Evolutionary conservation across 163 green algal genomes (phyloP).

Genomic region (Smithsoniella earleae): DNA sequence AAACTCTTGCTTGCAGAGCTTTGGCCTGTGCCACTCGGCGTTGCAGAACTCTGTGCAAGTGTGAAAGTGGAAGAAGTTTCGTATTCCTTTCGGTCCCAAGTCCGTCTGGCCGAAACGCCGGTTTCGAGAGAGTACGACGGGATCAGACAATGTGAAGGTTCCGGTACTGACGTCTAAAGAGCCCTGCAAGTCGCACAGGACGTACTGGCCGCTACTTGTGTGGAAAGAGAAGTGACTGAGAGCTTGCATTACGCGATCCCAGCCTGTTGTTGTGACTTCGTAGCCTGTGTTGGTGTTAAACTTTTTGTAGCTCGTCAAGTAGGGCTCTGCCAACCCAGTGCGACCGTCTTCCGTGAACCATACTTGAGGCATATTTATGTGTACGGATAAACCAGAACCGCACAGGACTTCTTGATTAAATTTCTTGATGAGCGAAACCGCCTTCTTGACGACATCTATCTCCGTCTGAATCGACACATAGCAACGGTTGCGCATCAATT

Average conservation of each 20-base stretch:
- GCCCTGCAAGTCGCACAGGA: slow-evolving; percentile 36
- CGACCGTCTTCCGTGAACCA: not conserved
- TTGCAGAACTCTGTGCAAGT: slow-evolving; percentile 33
- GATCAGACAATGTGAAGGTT: slow-evolving; percentile 26
- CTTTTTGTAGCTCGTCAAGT: slow-evolving; percentile 1
- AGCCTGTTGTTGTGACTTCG: not conserved
- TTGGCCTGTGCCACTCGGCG: slow-evolving; percentile 4
- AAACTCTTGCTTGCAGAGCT: no score
- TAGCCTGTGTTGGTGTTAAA: slow-evolving; percentile 12
- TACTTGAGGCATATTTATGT: not conserved
- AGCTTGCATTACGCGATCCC: slow-evolving; percentile 31
- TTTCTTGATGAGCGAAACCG: not conserved
- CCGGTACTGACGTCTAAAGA: not conserved
- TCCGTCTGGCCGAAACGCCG: slow-evolving; percentile 32
- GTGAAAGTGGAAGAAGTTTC: slow-evolving; percentile 33
- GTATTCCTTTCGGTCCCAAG: slow-evolving; percentile 31
- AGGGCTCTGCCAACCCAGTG: not conserved
- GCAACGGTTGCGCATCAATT: not conserved
- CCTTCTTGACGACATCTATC: not conserved
- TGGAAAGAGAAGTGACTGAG: slow-evolving; percentile 38
- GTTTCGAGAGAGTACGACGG: slow-evolving; percentile 33
- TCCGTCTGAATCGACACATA: not conserved
- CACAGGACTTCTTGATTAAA: slow-evolving; percentile 19
- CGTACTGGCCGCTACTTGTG: slow-evolving; percentile 25
- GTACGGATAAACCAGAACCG: not conserved